phyloP scores from a whole-genome alignment of 805 yeast genomes.

The Lipomyces yamadae region DNA sequence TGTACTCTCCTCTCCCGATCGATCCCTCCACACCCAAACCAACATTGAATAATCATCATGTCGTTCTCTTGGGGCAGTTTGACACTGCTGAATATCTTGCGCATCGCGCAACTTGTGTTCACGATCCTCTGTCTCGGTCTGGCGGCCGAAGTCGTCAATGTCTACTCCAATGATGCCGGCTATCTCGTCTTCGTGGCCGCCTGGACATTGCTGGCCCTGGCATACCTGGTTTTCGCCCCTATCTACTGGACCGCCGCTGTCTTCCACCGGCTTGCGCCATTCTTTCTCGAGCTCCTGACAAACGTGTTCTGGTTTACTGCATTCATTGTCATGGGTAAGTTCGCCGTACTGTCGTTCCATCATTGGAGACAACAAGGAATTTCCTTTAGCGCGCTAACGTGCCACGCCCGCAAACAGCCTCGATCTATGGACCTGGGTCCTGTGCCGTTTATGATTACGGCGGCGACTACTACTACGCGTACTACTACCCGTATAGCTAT shows the following conservation, averaged over 20 bases:
- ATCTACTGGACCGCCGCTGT: not conserved
- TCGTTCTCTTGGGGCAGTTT: not conserved
- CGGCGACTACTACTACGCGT: not conserved
- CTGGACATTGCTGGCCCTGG: slow-evolving; percentile 19
- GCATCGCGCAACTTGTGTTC: slow-evolving; percentile 14
- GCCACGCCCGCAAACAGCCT: not conserved
- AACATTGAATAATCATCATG: not conserved
- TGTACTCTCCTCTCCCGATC: too few species aligned
- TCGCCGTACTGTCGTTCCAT: not conserved
- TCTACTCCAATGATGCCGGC: not conserved
- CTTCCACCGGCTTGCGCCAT: slow-evolving; percentile 8
- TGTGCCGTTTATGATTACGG: not conserved
- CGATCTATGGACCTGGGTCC: slow-evolving; percentile 2
- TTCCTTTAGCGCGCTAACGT: not conserved
- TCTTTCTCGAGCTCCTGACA: slow-evolving; percentile 20
- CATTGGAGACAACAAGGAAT: too few species aligned
- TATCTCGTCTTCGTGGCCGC: slow-evolving; percentile 19
- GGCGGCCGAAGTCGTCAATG: slow-evolving; percentile 9
- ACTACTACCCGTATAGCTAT: not conserved
- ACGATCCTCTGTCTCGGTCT: slow-evolving; percentile 25
- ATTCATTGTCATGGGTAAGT: slow-evolving; percentile 20
- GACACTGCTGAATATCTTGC: not conserved
- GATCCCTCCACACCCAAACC: too few species aligned
- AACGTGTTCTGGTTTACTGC: slow-evolving; percentile 28
- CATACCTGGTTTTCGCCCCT: slow-evolving; percentile 7